Base-by-base conservation (phyloP, 176 grass and related monocot species). In the Saccharum spontaneum region DNA sequence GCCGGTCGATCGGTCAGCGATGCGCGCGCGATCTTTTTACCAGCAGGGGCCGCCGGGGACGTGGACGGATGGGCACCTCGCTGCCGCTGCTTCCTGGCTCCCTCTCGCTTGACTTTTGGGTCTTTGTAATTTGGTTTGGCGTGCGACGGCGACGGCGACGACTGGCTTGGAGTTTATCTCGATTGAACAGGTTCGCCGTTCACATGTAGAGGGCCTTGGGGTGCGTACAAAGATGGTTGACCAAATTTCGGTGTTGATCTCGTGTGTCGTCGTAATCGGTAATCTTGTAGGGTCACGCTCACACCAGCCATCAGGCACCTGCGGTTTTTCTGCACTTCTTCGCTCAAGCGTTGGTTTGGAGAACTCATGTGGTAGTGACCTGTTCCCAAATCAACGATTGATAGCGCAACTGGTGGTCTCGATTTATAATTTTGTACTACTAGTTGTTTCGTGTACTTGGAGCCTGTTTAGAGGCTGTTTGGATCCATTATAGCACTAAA, bases 51-150 rank as follows among this genome's bases (percentile, higher is more conserved):
- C 45, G 16, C 3, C 10, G 34, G 0, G 7, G 78, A 16, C 38
- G 38, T 6, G 46, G 63, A 46, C 71, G 36, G 18, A 45, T 11
- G 67, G 37, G 10, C 61, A 28, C 61, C n/a, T 43, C 46, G 11
- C 75, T 3, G 26, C 41, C 61, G 10, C 10, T 46, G 52, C 63
- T 8, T 22, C 18, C 50, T 22, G 30, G 38, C 3, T 36, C n/a
- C 33, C 33, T 34, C 33, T 54, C 65, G 14, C 64, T 86, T 73
- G 88, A 86, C 73, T 67, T 66, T n/a, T 81, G 87, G 60, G 31
- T 40, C 3, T 10, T 33, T 7, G 71, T 18, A 73, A 1, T 41
- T 16, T 62, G 77, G 71, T 65, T 77, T 34, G 78, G 78, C 39
- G 38, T 33, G n/a, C 6, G 87, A 84, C 20, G 1, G 70, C 70